A percentile compares a stretch with the other conserved stretches of the same genome.
Conservation (phyloP, 805 yeast species). For the Starmerella tilneyi region DNA sequence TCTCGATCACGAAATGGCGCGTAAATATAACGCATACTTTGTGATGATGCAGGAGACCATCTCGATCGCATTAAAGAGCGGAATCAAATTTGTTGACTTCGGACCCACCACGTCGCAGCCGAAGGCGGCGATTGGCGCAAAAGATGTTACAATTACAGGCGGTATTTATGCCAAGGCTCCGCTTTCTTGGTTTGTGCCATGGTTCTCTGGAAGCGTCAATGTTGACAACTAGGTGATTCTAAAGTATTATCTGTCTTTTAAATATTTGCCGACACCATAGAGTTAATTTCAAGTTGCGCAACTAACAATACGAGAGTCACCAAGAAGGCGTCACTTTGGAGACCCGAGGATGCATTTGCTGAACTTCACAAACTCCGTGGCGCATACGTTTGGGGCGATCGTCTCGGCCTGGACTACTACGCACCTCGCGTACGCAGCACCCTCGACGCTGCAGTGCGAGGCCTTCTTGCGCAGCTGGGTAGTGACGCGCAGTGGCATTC, state of each 20-base stretch:
- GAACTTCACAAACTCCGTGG: slow-evolving; percentile 21
- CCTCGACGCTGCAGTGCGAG: slow-evolving; percentile 20
- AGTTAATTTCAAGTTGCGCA: too few species aligned
- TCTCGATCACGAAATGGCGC: slow-evolving; percentile 34
- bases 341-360: slow-evolving; percentile 16
- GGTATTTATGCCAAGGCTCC: slow-evolving; percentile 31
- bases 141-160: slow-evolving; percentile 34
- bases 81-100: slow-evolving; percentile 36
- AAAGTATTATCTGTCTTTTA: too few species aligned
- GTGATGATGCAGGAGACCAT: slow-evolving; percentile 43
- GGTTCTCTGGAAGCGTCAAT: slow-evolving; percentile 25
- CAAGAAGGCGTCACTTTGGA: neutral
- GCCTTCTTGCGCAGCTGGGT: slow-evolving; percentile 20
- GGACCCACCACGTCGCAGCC: slow-evolving; percentile 41
- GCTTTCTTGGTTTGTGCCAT: slow-evolving; percentile 22
- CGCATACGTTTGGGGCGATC: slow-evolving; percentile 20
- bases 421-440: slow-evolving; percentile 23
- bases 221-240: slow-evolving; percentile 18
- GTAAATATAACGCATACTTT: slow-evolving; percentile 37
- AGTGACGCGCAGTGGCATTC: slow-evolving; percentile 15
- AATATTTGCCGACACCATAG: too few species aligned
- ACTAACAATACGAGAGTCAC: too few species aligned
- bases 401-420: slow-evolving; percentile 22
- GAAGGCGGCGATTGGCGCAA: slow-evolving; percentile 36
- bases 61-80: slow-evolving; percentile 34